These are phyloP conservation scores for Flaveria sonorensis DNA, from an alignment of 129 eudicot species.

Conservation along the genomic window DNA sequence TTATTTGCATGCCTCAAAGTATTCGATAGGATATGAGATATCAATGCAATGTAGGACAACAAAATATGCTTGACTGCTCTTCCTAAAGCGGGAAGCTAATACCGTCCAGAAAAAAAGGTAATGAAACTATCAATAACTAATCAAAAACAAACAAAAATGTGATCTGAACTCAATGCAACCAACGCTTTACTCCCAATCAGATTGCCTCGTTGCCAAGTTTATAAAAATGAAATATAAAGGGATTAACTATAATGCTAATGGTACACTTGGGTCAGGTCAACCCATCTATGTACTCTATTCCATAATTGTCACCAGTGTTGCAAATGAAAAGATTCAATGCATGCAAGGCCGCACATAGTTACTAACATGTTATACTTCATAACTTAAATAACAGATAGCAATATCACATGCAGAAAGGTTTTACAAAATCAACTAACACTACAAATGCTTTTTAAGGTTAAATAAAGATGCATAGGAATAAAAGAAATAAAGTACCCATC, in stretches of 20 bases:
- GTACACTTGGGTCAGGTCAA: background rate
- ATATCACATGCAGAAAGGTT: background rate
- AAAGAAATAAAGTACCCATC: background rate
- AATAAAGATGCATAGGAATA: background rate
- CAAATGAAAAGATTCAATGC: background rate
- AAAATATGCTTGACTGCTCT: background rate
- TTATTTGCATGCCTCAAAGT: background rate
- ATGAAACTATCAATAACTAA: background rate
- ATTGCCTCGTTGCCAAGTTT: too few relatives aligned
- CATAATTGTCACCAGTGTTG: background rate
- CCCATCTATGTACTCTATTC: background rate
- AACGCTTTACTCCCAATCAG: background rate
- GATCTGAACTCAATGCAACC: background rate
- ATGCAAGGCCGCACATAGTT: background rate
- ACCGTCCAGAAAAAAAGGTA: background rate
- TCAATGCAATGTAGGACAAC: background rate
- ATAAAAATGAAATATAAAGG: background rate
- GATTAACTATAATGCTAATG: conserved; percentile 4
- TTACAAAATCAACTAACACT: background rate
- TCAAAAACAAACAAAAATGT: background rate
- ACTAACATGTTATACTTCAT: conserved; percentile 6
- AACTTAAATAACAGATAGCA: conserved; percentile 6
- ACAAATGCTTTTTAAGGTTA: background rate
- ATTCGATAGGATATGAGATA: background rate
- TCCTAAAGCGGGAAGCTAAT: background rate